phyloP scores from a whole-genome alignment of 2,329 filamentous ascomycete genomes.

The Aspergillus pseudotamarii region DNA sequence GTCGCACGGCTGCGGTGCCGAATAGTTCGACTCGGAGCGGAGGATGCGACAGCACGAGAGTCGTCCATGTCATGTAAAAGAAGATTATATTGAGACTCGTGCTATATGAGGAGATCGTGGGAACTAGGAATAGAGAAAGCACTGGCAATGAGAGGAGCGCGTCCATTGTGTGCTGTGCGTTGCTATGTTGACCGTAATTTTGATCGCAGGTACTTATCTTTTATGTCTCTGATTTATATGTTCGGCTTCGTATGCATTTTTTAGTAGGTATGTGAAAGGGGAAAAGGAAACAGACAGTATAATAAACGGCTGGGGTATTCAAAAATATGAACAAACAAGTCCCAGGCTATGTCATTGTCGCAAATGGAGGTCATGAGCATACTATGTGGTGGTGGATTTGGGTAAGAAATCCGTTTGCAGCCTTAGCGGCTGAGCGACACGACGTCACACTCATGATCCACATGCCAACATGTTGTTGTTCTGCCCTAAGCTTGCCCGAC shows the following conservation, averaged over 20 bases:
- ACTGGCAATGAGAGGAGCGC: conserved; percentile 44
- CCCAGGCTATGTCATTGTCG: background rate
- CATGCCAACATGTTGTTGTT: background rate
- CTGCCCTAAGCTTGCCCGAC: background rate
- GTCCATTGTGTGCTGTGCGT: conserved; percentile 53
- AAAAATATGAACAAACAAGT: background rate
- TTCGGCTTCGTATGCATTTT: background rate
- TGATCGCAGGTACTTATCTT: background rate
- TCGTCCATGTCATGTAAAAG: conserved; percentile 89
- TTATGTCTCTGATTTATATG: background rate
- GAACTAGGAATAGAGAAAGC: conserved; percentile 32
- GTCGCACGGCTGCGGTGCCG: conserved; percentile 67
- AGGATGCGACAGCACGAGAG: conserved; percentile 75
- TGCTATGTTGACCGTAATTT: background rate
- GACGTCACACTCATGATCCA: conserved; percentile 1
- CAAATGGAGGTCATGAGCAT: background rate
- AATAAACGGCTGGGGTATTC: background rate
- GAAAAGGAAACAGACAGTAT: background rate
- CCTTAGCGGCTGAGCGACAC: background rate
- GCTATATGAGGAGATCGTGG: conserved; percentile 63
- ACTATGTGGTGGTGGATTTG: background rate
- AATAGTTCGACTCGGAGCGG: conserved; percentile 75
- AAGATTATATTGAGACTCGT: conserved; percentile 84
- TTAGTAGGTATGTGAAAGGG: too few species aligned
- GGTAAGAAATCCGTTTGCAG: background rate